These are phyloP conservation scores for Aspergillus uvarum DNA, from an alignment of 2,329 filamentous ascomycete genomes.

Conservation along the genomic window DNA sequence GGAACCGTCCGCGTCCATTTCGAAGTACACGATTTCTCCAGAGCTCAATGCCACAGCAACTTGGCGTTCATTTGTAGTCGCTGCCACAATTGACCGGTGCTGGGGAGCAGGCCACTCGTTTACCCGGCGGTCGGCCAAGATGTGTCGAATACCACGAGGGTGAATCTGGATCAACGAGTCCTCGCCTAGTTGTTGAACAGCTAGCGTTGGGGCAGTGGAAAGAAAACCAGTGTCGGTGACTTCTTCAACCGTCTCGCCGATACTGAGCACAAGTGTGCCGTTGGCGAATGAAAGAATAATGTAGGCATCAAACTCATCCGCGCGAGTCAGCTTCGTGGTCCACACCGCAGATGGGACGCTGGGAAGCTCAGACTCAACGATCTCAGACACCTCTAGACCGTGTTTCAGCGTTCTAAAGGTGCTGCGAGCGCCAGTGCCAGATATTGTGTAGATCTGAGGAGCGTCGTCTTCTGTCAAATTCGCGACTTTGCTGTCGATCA, in stretches of 20 bases:
- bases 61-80: slow-evolving; percentile 88
- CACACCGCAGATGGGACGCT: slow-evolving; percentile 89
- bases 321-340: slow-evolving; percentile 83
- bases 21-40: slow-evolving; percentile 96
- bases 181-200: slow-evolving; percentile 90
- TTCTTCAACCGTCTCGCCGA: slow-evolving; percentile 95
- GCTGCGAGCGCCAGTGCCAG: slow-evolving; percentile 83
- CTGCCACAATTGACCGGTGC: slow-evolving; percentile 92
- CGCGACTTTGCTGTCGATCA: slow-evolving; percentile 86
- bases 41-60: slow-evolving; percentile 92
- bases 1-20: slow-evolving; percentile 89
- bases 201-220: slow-evolving; percentile 81
- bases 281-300: slow-evolving; percentile 93
- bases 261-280: slow-evolving; percentile 85
- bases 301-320: slow-evolving; percentile 87
- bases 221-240: slow-evolving; percentile 92
- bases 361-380: slow-evolving; percentile 89
- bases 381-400: slow-evolving; percentile 87
- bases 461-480: slow-evolving; percentile 91
- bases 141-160: slow-evolving; percentile 91
- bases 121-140: slow-evolving; percentile 71
- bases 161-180: slow-evolving; percentile 92
- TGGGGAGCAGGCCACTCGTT: slow-evolving; percentile 94
- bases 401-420: slow-evolving; percentile 91
- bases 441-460: slow-evolving; percentile 92